Evolutionary conservation across 192 early-diverging fungal species (phyloP).

Genomic region (Umbelopsis sp.): DNA sequence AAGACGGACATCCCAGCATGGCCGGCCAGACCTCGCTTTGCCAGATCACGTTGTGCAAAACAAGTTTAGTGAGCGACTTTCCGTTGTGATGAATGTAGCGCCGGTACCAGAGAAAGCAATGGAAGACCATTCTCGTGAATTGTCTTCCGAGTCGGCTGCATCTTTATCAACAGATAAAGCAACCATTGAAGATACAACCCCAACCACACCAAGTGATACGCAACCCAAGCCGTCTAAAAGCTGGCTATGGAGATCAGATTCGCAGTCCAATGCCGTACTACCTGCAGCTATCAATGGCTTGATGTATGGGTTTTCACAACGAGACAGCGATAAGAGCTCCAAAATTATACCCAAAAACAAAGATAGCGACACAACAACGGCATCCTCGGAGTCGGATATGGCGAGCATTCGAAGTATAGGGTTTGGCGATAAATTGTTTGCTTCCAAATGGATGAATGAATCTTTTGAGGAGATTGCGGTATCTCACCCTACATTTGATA

Average conservation of each 20-base stretch:
- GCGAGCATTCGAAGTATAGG: slow-evolving; percentile 49
- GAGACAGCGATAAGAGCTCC: slow-evolving; percentile 31
- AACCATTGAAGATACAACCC: not conserved
- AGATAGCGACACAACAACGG: slow-evolving; percentile 23
- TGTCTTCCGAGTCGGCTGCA: not conserved
- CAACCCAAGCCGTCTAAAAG: not conserved
- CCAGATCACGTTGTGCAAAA: not conserved
- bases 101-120: slow-evolving; percentile 12
- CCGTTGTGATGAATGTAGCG: not conserved
- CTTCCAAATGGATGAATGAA: slow-evolving; percentile 43
- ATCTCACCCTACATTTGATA: slow-evolving; percentile 43
- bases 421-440: slow-evolving; percentile 47
- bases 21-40: not conserved
- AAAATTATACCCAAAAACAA: slow-evolving; percentile 21
- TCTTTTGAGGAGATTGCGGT: slow-evolving; percentile 43
- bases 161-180: too few species aligned
- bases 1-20: not conserved
- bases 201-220: not conserved
- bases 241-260: not conserved
- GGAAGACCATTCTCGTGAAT: not conserved
- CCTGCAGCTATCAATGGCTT: slow-evolving; percentile 11
- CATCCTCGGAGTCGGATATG: slow-evolving; percentile 38
- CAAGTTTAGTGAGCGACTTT: not conserved
- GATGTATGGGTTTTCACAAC: slow-evolving; percentile 37
- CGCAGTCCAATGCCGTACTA: not conserved